Evolutionary conservation across 78 protist species (phyloP), one percentile per base, ranked within the genome.

Genomic region (Thecamonas trahens): DNA sequence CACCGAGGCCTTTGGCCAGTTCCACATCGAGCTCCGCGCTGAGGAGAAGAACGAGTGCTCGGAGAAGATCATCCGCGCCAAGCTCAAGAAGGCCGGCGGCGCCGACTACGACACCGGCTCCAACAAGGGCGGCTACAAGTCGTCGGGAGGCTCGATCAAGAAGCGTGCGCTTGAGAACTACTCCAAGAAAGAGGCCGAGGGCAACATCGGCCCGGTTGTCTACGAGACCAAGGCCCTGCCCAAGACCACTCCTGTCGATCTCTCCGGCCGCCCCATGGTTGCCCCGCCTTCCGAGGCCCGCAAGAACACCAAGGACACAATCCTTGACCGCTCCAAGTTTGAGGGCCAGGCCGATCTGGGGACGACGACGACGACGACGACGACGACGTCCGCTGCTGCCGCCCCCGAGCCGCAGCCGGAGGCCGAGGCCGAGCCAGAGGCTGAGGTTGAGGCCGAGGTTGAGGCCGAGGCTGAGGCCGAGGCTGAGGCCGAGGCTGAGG

Each of bases 41-140:
- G 38, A 29, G 3, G 17, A 44, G 31, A 17, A 2, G 5, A 20
- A 28, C n/a, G 77, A 72, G 59, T 34, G 22, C 50, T 3, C 38
- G 57, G 60, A 57, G 52, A 65, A 13, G 44, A 29, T 22, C 54
- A 20, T 72, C 39, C 34, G 31, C 57, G 18, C n/a, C 24, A 34
- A 15, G 42, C 58, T 72, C 31, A 72, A 65, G 63, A 45, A n/a
- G 20, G 79, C 62, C 26, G 67, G 70, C 20, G 79, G 79, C 15
- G 79, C 79, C n/a, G 69, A 73, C 47, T 73, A 73, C 52, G 65
- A 58, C 52, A 70, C 55, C 7, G 76, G 67, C 61, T 58, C 63
- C 60, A 68, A 68, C 61, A 26, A 7, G 4, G 3, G n/a, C 15
- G 73, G 73, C 18, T 68, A 68, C 45, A 32, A 50, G 38, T 53